Percentiles rank a stretch among this genome's conserved stretches.
These are phyloP conservation scores for Trichophyton benhamiae DNA, from an alignment of 2,329 filamentous ascomycete species.

Conservation along the genomic window DNA sequence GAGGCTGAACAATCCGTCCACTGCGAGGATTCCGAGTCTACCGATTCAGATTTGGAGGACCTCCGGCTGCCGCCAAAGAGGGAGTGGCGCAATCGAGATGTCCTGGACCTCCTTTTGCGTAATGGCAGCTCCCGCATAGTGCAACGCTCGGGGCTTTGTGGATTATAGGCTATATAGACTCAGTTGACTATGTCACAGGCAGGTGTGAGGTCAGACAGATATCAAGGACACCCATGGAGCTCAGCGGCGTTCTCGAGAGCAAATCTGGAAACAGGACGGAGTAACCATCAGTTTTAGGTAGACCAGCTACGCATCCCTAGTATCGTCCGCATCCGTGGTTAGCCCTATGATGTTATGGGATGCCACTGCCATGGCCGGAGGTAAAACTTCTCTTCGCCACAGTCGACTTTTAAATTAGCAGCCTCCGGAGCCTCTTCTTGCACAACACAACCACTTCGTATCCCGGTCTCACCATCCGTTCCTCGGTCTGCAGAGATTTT, in stretches of 20 bases:
- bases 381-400: background rate
- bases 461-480: background rate
- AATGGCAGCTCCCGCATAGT: background rate
- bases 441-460: background rate
- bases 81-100: background rate
- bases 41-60: background rate
- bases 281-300: background rate
- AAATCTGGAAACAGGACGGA: background rate
- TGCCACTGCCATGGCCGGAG: background rate
- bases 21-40: background rate
- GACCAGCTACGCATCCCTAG: background rate
- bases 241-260: background rate
- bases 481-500: background rate
- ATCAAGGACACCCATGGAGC: too few species aligned
- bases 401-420: background rate
- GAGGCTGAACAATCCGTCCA: background rate
- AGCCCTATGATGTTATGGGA: background rate
- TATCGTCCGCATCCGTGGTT: background rate
- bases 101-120: background rate
- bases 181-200: background rate
- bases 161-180: background rate
- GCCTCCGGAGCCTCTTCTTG: background rate
- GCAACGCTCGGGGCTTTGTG: background rate
- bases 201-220: background rate
- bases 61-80: background rate